Percentiles rank a stretch among this genome's conserved stretches.
Conservation (phyloP, 1,139 yeast species). For the Spathaspora jeffriesii region DNA sequence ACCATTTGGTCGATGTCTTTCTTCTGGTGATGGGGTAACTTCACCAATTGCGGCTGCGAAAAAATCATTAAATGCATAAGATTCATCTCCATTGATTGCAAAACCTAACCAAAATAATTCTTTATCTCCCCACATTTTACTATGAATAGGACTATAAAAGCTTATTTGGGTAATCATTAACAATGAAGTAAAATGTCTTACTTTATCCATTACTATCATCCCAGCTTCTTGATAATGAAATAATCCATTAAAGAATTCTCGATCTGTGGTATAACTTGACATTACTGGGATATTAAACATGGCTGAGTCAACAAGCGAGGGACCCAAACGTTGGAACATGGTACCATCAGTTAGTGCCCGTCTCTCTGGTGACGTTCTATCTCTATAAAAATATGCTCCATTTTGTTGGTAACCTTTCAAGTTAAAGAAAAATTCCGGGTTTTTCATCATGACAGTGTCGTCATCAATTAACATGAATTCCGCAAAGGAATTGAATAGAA, state of each 20-base stretch:
- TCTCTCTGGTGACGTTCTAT: slow-evolving; percentile 32
- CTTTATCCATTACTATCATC: slow-evolving; percentile 26
- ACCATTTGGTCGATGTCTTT: slow-evolving; percentile 21
- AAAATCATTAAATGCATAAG: slow-evolving; percentile 26
- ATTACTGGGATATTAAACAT: slow-evolving; percentile 33
- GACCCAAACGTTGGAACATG: slow-evolving; percentile 13
- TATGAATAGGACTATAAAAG: slow-evolving; percentile 23
- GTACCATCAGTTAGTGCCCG: slow-evolving; percentile 28
- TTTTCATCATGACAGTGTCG: slow-evolving; percentile 31
- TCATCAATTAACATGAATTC: slow-evolving; percentile 37
- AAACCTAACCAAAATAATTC: slow-evolving; percentile 38
- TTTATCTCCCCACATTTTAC: slow-evolving; percentile 33
- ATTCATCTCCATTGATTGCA: slow-evolving; percentile 33
- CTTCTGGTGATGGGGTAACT: slow-evolving; percentile 20
- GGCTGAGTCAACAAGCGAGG: slow-evolving; percentile 27
- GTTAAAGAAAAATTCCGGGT: slow-evolving; percentile 30
- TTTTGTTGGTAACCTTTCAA: slow-evolving; percentile 22
- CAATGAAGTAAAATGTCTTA: slow-evolving; percentile 27
- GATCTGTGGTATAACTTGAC: slow-evolving; percentile 21
- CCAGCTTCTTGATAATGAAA: slow-evolving; percentile 36
- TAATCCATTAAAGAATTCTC: slow-evolving; percentile 29
- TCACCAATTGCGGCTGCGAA: slow-evolving; percentile 32
- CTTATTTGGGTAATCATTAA: slow-evolving; percentile 30
- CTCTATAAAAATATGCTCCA: slow-evolving; percentile 35
- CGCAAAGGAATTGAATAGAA: slow-evolving; percentile 34